Evolutionary conservation across 768 basidiomycete species (phyloP).

Genomic region (Rhizopogon roseolus): DNA sequence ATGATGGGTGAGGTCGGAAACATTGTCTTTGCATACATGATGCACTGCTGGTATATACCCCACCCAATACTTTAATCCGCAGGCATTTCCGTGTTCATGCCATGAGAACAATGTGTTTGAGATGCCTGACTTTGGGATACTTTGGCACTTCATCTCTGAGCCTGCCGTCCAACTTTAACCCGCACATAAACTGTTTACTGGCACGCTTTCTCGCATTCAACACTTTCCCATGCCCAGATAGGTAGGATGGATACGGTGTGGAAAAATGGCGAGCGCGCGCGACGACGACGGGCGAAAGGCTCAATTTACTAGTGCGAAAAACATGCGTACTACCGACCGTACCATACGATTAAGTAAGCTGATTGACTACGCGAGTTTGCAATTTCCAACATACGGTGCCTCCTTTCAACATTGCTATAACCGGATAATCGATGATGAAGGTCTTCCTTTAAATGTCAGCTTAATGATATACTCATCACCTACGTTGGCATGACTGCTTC

Average conservation of each 20-base stretch:
- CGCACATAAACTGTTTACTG: constrained; percentile 45
- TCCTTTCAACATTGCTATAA: too few relatives aligned
- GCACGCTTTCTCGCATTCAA: constrained; percentile 24
- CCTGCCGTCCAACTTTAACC: constrained; percentile 85
- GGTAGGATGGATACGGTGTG: constrained; percentile 22
- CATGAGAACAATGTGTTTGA: constrained; percentile 79
- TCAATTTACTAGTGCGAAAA: too few relatives aligned
- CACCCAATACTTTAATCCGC: neutral
- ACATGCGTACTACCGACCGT: too few relatives aligned
- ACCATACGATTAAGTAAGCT: too few relatives aligned
- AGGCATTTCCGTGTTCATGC: constrained; percentile 33
- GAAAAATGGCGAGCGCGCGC: too few relatives aligned
- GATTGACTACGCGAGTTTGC: too few relatives aligned
- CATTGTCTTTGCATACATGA: neutral
- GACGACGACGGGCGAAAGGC: too few relatives aligned
- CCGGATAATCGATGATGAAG: too few relatives aligned
- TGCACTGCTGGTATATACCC: neutral
- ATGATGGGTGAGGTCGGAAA: neutral
- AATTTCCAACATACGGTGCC: too few relatives aligned
- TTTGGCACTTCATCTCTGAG: constrained; percentile 56
- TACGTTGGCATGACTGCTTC: neutral
- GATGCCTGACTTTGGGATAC: constrained; percentile 5
- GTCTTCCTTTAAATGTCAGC: too few relatives aligned
- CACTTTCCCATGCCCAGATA: constrained; percentile 45
- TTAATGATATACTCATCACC: too few relatives aligned